Conservation (phyloP, 78 protist genomes). For the Planoprotostelium fungivorum region DNA sequence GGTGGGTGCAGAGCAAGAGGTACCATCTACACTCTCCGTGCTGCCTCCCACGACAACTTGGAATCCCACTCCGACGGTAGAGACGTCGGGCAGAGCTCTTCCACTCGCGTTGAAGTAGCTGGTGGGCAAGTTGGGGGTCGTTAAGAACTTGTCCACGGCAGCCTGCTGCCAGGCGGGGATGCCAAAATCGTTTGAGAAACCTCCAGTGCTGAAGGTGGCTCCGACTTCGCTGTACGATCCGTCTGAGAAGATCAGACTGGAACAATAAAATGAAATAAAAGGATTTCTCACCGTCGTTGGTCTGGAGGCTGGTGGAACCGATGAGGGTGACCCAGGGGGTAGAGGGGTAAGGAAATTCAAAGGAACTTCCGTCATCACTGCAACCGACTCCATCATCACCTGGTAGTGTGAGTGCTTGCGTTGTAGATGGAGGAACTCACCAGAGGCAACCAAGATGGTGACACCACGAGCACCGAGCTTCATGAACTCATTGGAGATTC, state of each 20-base stretch:
- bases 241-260: not conserved
- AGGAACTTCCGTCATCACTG: not conserved
- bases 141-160: slow-evolving; percentile 5
- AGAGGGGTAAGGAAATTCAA: not conserved
- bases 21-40: slow-evolving; percentile 20
- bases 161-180: slow-evolving; percentile 24
- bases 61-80: slow-evolving; percentile 34
- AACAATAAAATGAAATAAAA: no score
- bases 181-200: slow-evolving; percentile 38
- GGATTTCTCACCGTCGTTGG: not conserved
- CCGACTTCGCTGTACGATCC: not conserved
- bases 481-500: slow-evolving; percentile 37
- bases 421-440: no score
- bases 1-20: slow-evolving; percentile 52
- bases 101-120: slow-evolving; percentile 21
- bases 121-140: slow-evolving; percentile 3
- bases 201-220: slow-evolving; percentile 28
- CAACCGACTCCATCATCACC: not conserved
- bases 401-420: no score
- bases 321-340: slow-evolving; percentile 49
- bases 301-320: slow-evolving; percentile 29
- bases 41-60: slow-evolving; percentile 3
- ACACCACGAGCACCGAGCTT: slow-evolving; percentile 44
- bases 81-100: slow-evolving; percentile 62
- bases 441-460: slow-evolving; percentile 36